phyloP scores from a whole-genome alignment of 2,329 filamentous ascomycete species.

The Cordyceps cateniannulata region DNA sequence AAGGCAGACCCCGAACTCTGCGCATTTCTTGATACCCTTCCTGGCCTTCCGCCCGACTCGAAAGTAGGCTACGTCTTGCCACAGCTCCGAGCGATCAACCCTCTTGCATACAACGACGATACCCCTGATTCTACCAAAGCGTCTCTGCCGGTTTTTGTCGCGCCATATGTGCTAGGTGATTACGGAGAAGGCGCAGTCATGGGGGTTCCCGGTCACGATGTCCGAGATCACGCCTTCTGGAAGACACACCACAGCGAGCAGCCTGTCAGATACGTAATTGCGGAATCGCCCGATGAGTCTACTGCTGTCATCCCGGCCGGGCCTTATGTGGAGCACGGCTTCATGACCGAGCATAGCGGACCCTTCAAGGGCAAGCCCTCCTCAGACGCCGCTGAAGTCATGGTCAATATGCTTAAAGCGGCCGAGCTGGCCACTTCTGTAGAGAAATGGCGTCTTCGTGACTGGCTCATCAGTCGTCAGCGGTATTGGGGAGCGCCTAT shows the following conservation, averaged over 20 bases:
- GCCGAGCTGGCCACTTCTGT: slow-evolving; percentile 53
- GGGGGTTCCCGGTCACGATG: slow-evolving; percentile 84
- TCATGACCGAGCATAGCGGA: slow-evolving; percentile 60
- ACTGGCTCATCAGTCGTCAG: slow-evolving; percentile 91
- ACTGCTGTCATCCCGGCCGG: slow-evolving; percentile 37
- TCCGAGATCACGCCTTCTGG: slow-evolving; percentile 76
- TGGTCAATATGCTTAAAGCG: slow-evolving; percentile 51
- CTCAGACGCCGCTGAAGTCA: slow-evolving; percentile 50
- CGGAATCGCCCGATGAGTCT: slow-evolving; percentile 41
- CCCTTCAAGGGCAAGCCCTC: slow-evolving; percentile 59
- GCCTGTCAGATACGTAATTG: slow-evolving; percentile 58
- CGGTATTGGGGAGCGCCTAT: slow-evolving; percentile 90
- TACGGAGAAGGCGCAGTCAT: slow-evolving; percentile 87
- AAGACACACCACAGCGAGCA: slow-evolving; percentile 56
- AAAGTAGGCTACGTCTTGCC: slow-evolving; percentile 64
- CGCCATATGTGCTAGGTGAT: slow-evolving; percentile 77
- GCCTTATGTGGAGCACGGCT: slow-evolving; percentile 59
- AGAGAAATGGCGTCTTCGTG: slow-evolving; percentile 73
- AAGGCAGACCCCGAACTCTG: slow-evolving; percentile 54
- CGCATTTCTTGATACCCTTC: slow-evolving; percentile 60
- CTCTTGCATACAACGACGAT: slow-evolving; percentile 50
- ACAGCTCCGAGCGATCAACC: slow-evolving; percentile 56
- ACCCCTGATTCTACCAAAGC: slow-evolving; percentile 45
- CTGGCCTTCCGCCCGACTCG: slow-evolving; percentile 46
- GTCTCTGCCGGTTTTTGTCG: slow-evolving; percentile 68